Evolutionary conservation across 2,329 filamentous ascomycete genomes (phyloP), one percentile per base, ranked within the genome.

Genomic region (Colletotrichum orbiculare): DNA sequence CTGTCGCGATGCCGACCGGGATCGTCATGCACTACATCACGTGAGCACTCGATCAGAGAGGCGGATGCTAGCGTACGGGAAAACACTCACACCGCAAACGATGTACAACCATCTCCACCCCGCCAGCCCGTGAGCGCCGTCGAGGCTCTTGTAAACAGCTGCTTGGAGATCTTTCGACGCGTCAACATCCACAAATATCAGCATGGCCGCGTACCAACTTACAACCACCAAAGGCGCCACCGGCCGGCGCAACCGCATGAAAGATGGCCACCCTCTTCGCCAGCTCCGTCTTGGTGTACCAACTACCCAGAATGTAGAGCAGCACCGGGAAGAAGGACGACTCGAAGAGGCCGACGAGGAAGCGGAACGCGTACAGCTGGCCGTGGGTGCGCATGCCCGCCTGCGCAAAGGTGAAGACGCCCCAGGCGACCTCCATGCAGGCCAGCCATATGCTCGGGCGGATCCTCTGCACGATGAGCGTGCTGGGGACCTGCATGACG

Each of bases 181-280:
- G 6, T 43, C 15, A 43, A 15, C 4, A 2, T 43, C 42, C 10
- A 13, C n/a, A 43, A 6, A 43, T 13, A 7, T 13, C 2, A 43
- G 2, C 10, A 13, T 8, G 13, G 4, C 25, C 25, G 25, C 4
- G 25, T 25, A 4, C 4, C 25, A 25, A 43, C 13, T 43, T 4
- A 43, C 25, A 25, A 25, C 85, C 85, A 12, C 82, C 83, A 54
- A 87, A 83, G 80, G 87, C 85, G 13, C 77, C 75, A 0, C 83
- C 85, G 0, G 86, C 75, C 3, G 80, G 82, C 7, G 84, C 82
- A 15, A 81, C 83, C 1, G 84, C 78, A 58, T 82, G 78, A 66
- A 83, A 82, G 47, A 83, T 78, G 60, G 79, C 79, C 0, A 79
- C 76, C 8, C 86, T 79, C 68, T 87, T 87, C 58, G 83, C 86